Evolutionary conservation across 176 grass and related monocot genomes (phyloP), one percentile per base, ranked within the genome.

Genomic region (Hsuehochloa calcarea): DNA sequence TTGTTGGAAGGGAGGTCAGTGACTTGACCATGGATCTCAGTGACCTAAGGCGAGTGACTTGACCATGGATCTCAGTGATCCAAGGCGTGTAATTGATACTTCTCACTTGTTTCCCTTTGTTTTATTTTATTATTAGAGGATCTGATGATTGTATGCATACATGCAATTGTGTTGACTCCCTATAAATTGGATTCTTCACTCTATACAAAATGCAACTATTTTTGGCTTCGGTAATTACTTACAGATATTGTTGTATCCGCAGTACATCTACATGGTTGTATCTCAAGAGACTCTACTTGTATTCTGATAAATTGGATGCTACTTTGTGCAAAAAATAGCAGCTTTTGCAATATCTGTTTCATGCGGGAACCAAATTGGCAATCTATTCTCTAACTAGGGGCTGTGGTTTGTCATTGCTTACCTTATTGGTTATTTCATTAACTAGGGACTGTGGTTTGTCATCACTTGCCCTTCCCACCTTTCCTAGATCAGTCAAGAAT

Each of bases 41-140:
- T 82, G 90, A 94, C 25, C 61, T 97, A 47, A 91, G 92, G 94
- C 90, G 35, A 79, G 74, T n/a, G n/a, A n/a, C 47, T 94, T 97
- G 73, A 84, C 83, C 6, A 78, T 56, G 25, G 90, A 92, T 80
- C 94, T 97, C 46, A 85, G 83, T 82, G 90, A 94, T 19, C 61
- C 94, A 47, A 91, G 92, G 94, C 90, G 35, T n/a, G n/a, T 39
- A 75, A 49, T 80, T 78, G 19, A 81, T 64, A 68, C 7, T 47
- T 80, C 10, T 68, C 11, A 44, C 50, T 68, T 65, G 14, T 52
- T 56, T 64, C 19, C 41, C 10, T 84, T 61, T n/a, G 22, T 14
- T 75, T 82, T 9, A 1, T 72, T 46, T 77, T 61, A 19, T 67
- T 62, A 13, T 20, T 68, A 27, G 43, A 68, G 22, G 27, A 65